These are phyloP conservation scores for Chaetoceros tenuissimus DNA, from an alignment of 108 stramenopile species.

Conservation along the genomic window DNA sequence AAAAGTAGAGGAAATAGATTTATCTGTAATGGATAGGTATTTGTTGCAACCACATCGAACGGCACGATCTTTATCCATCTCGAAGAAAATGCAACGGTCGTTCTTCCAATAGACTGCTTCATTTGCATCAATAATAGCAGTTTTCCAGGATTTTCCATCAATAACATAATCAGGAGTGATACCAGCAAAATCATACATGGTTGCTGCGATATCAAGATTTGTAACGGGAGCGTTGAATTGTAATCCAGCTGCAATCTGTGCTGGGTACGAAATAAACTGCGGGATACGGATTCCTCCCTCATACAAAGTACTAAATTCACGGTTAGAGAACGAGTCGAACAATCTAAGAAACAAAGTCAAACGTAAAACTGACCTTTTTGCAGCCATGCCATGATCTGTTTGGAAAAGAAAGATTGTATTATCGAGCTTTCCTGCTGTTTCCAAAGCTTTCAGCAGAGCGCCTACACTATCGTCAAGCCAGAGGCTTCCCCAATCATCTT, in stretches of 20 bases:
- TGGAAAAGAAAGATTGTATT: constrained; percentile 33
- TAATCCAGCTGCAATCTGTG: too few relatives aligned
- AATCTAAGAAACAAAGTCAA: too few relatives aligned
- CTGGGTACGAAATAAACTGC: constrained; percentile 24
- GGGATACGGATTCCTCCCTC: constrained; percentile 28
- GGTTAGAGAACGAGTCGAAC: too few relatives aligned
- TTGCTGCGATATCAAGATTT: constrained; percentile 23
- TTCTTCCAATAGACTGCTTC: too few relatives aligned
- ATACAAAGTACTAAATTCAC: too few relatives aligned
- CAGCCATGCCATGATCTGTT: constrained; percentile 28
- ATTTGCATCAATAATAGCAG: too few relatives aligned
- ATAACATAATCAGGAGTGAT: constrained; percentile 12
- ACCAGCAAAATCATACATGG: constrained; percentile 22
- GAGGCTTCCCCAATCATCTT: constrained; percentile 19
- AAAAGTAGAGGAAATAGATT: too few relatives aligned
- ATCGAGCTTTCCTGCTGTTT: constrained; percentile 15
- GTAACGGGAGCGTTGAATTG: constrained; percentile 10
- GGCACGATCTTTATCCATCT: constrained; percentile 18
- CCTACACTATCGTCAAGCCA: constrained; percentile 40
- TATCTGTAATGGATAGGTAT: too few relatives aligned
- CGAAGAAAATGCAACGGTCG: constrained; percentile 25
- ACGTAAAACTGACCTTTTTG: constrained; percentile 14
- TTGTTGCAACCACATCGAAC: constrained; percentile 30
- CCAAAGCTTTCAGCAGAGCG: constrained; percentile 18
- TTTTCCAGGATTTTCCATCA: constrained; percentile 25